Base-by-base conservation (phyloP, 345 rosid genomes). In the Acer yangbiense region DNA sequence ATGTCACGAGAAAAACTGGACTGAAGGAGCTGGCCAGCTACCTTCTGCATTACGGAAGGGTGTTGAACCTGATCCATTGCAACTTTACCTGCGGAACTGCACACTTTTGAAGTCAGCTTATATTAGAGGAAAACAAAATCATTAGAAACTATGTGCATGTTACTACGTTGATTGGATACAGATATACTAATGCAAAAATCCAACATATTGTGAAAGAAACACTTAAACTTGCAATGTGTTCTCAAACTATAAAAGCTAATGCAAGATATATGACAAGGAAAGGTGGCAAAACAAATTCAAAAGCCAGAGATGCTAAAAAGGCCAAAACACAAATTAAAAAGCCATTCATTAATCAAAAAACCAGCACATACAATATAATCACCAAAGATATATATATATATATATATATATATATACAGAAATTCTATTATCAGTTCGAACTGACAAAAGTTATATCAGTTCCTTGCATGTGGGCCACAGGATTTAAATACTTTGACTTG, bases 11-110 rank as follows among this genome's bases (percentile, higher is more conserved):
- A 82, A 77, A 83, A 75, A 66, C 85, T 64, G 4, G 91, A 82
- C 1, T 80, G 87, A 81, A 83, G 84, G 79, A 88, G 76, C 87
- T 91, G 92, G 46, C 95, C 92, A 71, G 91, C 82, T 69, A 85
- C 84, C 89, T 94, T 92, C 80, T 91, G 95, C 81, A 88, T 77
- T 29, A 94, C 79, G 13, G 85, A 76, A 1, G 95, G 95, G 79
- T 90, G 92, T 80, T 86, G 93, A 81, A 81, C 85, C 83, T 90
- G 95, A 87, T 94, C 92, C 98, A 94, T 94, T 81, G 74, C 81
- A 67, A 78, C 76, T 77, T 79, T 66, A 72, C 86, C 97, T 92
- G 87, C 76, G 74, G 73, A 58, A 25, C 70, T 17, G 43, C 11
- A 78, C 41, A 65, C 18, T 64, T 8, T 2, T 5, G 1, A 54